These are phyloP conservation scores for Syzygium malaccense DNA, from an alignment of 441 rosid species.

Conservation along the genomic window DNA sequence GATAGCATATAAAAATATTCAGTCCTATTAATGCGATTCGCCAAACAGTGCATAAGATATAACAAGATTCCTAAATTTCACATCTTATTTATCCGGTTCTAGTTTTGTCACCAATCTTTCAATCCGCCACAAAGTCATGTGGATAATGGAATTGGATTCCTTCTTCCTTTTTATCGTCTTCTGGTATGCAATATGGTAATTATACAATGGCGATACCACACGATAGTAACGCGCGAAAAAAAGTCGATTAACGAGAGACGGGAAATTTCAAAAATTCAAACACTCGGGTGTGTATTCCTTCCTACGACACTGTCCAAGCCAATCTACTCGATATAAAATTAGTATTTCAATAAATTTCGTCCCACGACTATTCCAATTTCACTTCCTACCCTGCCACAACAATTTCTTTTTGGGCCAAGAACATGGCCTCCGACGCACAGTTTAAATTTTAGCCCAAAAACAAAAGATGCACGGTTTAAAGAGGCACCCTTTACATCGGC, in stretches of 20 bases:
- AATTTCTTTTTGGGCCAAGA: not conserved
- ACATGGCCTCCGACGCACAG: not conserved
- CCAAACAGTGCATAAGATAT: fast-evolving
- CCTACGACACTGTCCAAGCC: too few relatives aligned
- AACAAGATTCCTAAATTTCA: not conserved
- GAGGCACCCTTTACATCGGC: not conserved
- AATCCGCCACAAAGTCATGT: not conserved
- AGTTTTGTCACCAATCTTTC: not conserved
- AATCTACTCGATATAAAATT: not conserved
- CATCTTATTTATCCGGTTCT: not conserved
- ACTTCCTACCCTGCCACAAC: not conserved
- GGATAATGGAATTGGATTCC: not conserved
- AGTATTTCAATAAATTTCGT: not conserved
- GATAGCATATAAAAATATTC: too few relatives aligned
- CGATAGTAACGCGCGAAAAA: not conserved
- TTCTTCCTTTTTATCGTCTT: not conserved
- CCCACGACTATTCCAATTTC: not conserved
- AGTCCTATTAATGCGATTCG: not conserved
- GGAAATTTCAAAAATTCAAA: not conserved
- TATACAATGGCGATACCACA: not conserved
- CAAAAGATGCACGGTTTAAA: not conserved
- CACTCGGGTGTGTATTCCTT: not conserved
- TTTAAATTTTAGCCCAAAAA: not conserved
- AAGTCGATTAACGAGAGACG: not conserved
- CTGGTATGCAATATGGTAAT: not conserved